Conservation (phyloP, 1,284 basidiomycete genomes). For the Volvariella surrecta region DNA sequence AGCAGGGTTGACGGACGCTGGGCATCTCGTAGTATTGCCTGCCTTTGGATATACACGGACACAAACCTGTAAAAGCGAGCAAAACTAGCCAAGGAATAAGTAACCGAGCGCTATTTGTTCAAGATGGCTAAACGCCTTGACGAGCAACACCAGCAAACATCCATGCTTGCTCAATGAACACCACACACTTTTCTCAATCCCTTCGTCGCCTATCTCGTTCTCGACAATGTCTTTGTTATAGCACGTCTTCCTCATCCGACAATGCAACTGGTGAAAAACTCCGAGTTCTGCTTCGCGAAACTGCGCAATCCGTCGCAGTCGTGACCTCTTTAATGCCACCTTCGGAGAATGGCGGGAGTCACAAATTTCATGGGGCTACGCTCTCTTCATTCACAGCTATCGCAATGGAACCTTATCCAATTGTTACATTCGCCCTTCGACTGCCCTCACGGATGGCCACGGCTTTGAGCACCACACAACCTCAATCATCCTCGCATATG, state of each 20-base stretch:
- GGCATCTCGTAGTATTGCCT: too few species aligned
- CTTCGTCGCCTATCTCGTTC: background rate
- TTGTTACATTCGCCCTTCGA: constrained; percentile 82
- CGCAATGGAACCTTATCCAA: constrained; percentile 77
- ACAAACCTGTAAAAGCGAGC: too few species aligned
- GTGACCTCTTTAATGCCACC: constrained; percentile 40
- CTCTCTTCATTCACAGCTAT: constrained; percentile 91
- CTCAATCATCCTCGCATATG: constrained; percentile 29
- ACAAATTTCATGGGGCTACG: constrained; percentile 74
- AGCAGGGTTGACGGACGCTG: too few species aligned
- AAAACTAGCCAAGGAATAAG: too few species aligned
- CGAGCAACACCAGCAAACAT: background rate
- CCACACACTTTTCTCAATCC: background rate
- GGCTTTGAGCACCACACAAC: constrained; percentile 25
- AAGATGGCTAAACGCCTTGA: background rate
- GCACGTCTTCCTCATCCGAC: background rate
- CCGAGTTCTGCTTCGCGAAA: constrained; percentile 38
- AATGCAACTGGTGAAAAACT: constrained; percentile 10
- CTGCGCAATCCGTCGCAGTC: constrained; percentile 57
- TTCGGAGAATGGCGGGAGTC: constrained; percentile 5
- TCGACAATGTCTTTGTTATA: background rate
- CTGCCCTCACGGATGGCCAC: constrained; percentile 84
- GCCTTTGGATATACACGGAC: too few species aligned
- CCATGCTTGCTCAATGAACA: background rate
- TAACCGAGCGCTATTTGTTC: background rate